Evolutionary conservation across 2,329 filamentous ascomycete species (phyloP).

Genomic region (Diaporthe destruens): DNA sequence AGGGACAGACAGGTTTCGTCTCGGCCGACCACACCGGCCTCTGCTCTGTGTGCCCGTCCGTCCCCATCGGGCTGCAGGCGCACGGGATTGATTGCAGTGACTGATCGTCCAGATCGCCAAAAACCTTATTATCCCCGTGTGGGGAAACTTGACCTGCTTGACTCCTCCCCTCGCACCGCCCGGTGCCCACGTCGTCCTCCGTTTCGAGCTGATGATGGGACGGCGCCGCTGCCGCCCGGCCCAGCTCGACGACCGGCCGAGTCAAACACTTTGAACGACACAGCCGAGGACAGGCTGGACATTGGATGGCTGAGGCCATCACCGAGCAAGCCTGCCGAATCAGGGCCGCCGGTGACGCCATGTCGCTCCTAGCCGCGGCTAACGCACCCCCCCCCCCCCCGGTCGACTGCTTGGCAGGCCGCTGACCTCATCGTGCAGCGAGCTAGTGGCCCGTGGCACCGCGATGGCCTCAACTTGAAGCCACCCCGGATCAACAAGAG

Average conservation of each 20-base stretch:
- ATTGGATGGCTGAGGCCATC: slow-evolving; percentile 6
- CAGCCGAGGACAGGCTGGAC: too few species aligned
- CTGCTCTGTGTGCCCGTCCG: background rate
- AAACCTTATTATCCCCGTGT: too few species aligned
- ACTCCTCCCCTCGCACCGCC: too few species aligned
- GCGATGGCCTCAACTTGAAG: slow-evolving; percentile 34
- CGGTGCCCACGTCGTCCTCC: too few species aligned
- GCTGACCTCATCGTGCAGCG: slow-evolving; percentile 38
- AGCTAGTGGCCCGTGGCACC: slow-evolving; percentile 30
- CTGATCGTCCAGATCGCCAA: slow-evolving; percentile 1
- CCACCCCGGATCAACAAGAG: background rate
- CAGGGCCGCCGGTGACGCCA: background rate
- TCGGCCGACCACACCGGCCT: background rate
- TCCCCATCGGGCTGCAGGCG: background rate
- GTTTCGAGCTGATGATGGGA: background rate
- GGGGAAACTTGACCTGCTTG: too few species aligned
- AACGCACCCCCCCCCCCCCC: too few species aligned
- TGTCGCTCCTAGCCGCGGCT: background rate
- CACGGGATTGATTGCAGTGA: too few species aligned
- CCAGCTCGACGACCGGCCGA: background rate
- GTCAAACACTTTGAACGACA: background rate
- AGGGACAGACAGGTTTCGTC: background rate
- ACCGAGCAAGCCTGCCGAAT: background rate
- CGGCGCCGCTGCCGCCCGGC: background rate
- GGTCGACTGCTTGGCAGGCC: background rate